Conservation (phyloP, 352 stramenopile genomes). For the Globisporangium cystogenes region DNA sequence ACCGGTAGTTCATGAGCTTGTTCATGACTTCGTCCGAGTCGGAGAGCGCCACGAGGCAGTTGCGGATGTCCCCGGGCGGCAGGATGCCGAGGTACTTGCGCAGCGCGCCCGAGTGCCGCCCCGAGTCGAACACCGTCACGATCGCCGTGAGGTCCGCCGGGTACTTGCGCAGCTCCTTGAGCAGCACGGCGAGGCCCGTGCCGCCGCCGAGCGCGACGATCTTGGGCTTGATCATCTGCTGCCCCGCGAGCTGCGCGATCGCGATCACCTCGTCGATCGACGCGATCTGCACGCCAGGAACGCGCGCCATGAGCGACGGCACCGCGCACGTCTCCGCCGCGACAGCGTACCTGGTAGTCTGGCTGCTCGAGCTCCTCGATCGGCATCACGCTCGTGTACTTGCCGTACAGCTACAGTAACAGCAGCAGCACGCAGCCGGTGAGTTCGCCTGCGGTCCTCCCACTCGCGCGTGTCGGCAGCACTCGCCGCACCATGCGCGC, state of each 20-base stretch:
- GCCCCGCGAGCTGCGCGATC: conserved; percentile 70
- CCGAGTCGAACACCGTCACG: conserved; percentile 87
- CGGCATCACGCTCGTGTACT: conserved; percentile 81
- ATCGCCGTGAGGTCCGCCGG: conserved; percentile 81
- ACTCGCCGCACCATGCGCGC: conserved; percentile 53
- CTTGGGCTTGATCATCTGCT: conserved; percentile 77
- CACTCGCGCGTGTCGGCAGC: neutral
- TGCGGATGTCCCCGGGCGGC: conserved; percentile 79
- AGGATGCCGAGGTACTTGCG: conserved; percentile 83
- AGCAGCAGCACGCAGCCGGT: neutral
- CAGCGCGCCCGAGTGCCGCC: conserved; percentile 69
- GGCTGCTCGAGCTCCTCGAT: conserved; percentile 80
- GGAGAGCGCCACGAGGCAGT: conserved; percentile 79
- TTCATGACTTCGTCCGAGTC: conserved; percentile 83
- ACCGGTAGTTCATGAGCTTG: conserved; percentile 88
- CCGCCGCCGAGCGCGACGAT: conserved; percentile 80
- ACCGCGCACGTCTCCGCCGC: neutral
- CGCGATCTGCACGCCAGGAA: conserved; percentile 37
- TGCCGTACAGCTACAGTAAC: conserved; percentile 60
- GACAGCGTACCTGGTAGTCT: conserved; percentile 55
- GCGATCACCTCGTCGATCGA: conserved; percentile 72
- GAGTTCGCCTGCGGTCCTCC: neutral
- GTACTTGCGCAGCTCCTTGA: conserved; percentile 83
- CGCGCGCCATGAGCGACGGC: neutral
- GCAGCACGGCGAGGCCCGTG: conserved; percentile 73